phyloP scores from a whole-genome alignment of 2,329 filamentous ascomycete species.

The Hypocrella siamensis region DNA sequence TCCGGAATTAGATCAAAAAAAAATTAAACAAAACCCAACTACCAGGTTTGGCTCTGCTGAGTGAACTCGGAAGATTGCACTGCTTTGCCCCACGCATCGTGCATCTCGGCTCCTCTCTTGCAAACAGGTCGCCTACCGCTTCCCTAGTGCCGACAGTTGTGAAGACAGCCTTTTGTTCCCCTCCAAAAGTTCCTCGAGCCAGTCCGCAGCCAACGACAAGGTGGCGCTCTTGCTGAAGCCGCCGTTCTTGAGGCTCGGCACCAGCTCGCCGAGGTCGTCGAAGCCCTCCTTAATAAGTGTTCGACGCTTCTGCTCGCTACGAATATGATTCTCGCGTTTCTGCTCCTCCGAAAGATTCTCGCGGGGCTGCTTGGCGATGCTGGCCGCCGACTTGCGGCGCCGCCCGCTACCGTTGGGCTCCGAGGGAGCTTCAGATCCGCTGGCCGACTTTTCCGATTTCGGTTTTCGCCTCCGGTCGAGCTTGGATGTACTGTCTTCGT shows the following conservation, averaged over 20 bases:
- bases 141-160: conserved; percentile 2
- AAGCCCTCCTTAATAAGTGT: conserved; percentile 73
- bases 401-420: conserved; percentile 23
- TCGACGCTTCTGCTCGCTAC: conserved; percentile 73
- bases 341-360: conserved; percentile 70
- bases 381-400: conserved; percentile 32
- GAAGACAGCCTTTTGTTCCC: conserved; percentile 47
- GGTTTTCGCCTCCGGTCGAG: conserved; percentile 28
- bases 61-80: no score
- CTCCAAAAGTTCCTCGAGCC: conserved; percentile 55
- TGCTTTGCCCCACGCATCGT: no score
- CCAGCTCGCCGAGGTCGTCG: conserved; percentile 60
- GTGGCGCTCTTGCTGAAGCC: conserved; percentile 75
- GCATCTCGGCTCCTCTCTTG: no score
- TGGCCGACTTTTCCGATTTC: conserved; percentile 21
- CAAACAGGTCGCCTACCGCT: no score
- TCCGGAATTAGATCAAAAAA: no score
- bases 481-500: conserved; percentile 21
- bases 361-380: conserved; percentile 29
- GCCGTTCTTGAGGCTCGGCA: conserved; percentile 58
- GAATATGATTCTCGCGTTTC: conserved; percentile 74
- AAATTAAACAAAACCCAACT: no score
- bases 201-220: conserved; percentile 60
- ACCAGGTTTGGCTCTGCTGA: no score
- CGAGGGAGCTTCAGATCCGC: conserved; percentile 15